Percentiles rank a stretch among this genome's conserved stretches.
Conservation (phyloP, 371 early-diverging fungal species). For the Dinochytrium kinnereticum region DNA sequence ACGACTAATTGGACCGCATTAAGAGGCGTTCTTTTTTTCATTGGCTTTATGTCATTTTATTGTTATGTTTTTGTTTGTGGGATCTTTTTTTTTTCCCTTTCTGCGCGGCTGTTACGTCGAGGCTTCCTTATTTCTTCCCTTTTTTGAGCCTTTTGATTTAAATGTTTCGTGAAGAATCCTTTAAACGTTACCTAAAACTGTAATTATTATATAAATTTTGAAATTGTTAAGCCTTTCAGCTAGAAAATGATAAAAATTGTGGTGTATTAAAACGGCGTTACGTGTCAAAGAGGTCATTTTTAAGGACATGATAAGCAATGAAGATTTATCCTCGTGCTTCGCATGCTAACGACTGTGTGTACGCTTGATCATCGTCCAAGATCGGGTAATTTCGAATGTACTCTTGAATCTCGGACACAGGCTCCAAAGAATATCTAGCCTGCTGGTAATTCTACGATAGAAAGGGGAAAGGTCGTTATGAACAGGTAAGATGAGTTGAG, state of each 20-base stretch:
- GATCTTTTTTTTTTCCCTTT: neutral
- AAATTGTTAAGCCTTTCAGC: no score
- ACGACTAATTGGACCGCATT: no score
- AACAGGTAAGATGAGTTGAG: neutral
- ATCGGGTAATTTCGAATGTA: conserved; percentile 43
- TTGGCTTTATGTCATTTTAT: neutral
- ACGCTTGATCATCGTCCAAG: conserved; percentile 57
- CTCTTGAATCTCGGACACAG: conserved; percentile 56
- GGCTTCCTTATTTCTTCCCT: no score
- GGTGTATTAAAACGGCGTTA: neutral
- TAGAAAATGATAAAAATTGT: neutral
- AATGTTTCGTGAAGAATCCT: neutral
- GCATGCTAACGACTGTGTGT: conserved; percentile 49
- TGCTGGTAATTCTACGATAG: conserved; percentile 51
- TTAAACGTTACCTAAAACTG: neutral
- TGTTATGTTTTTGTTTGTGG: neutral
- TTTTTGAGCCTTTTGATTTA: no score
- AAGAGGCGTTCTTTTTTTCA: neutral
- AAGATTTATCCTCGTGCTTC: conserved; percentile 41
- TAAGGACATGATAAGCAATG: neutral
- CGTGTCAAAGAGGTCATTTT: neutral
- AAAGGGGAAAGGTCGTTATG: neutral
- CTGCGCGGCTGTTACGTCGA: neutral
- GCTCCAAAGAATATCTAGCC: conserved; percentile 48
- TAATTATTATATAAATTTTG: neutral